Base-by-base conservation (phyloP, 1,284 basidiomycete species). In the Chondrostereum purpureum region DNA sequence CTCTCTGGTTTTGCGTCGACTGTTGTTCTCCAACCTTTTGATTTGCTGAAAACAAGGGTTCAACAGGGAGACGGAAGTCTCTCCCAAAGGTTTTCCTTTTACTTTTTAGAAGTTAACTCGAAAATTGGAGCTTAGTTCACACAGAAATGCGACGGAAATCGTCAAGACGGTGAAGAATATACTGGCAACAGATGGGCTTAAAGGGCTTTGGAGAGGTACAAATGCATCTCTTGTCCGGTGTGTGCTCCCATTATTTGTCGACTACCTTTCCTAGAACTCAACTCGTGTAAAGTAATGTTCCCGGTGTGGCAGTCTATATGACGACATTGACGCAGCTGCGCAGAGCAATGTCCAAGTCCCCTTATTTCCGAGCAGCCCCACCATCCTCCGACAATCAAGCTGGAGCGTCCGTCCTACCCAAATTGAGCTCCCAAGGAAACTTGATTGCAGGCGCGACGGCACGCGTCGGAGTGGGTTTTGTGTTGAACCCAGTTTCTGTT, bases 251-350 rank as follows among this genome's bases (percentile, higher is more conserved):
- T n/a, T n/a, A n/a, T n/a, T n/a, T n/a, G n/a, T n/a, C n/a, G 10
- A 38, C 4, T 40, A 16, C 19, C 22, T 35, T 39, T n/a, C 14
- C 33, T 13, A 18, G 22, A 22, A 47, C 21, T 18, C 31, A 21
- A 16, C 27, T 45, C 24, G 35, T 39, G 36, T 8, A 18, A 55
- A 93, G 92, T 37, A 96, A 95, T 59, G 83, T 96, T 2, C 94
- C 94, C 0, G 93, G 93, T 5, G 89, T 96, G 6, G 92, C 92
- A 2, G 64, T 94, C 43, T 96, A 96, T 69, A 91, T 96, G 70
- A 91, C 93, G 8, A 75, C 82, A 41, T 70, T 96, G 34, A 90
- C 86, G 8, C 79, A 90, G 50, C 68, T 94, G 36, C 83, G 93
- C 6, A 70, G 74, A 1, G 52, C 78, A 36, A 79, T 92, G 73